Base-by-base conservation (phyloP, 805 yeast species). In the Candida boleticola region DNA sequence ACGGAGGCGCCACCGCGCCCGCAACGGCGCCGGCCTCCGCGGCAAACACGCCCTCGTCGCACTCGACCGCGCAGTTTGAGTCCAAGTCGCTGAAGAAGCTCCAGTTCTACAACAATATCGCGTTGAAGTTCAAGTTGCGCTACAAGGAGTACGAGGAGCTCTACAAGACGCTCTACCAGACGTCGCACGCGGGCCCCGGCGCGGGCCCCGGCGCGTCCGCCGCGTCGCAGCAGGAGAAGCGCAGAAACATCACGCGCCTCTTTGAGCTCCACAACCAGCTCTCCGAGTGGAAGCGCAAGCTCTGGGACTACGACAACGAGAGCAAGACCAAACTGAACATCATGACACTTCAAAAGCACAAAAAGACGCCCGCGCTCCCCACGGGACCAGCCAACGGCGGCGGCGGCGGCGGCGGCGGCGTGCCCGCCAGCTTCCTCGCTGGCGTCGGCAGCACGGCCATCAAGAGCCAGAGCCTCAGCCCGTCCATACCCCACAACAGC, bases 241-340 rank as follows among this genome's bases (percentile, higher is more conserved):
- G 48, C 52, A 31, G 60, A 59, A 44, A 60, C 58, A 44, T 74
- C 57, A 52, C 61, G 41, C 64, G 60, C 53, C 58, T 80, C 37
- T 65, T 71, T 52, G 72, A 72, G 39, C 53, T 80, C 59, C 85
- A 80, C 56, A 70, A 69, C 25, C 66, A 68, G 32, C 58, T 81
- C 39, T 68, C 75, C 16, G 68, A 69, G 31, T 78, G 83, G 83
- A 80, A 80, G 56, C 68, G 66, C 44, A 66, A 72, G 49, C 62
- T 80, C 16, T 78, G 83, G 83, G 76, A 72, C 37, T 58, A 51
- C 39, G 66, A 67, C 44, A 55, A 58, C 37, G 68, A 65, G 36
- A 50, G 50, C 36, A 64, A 54, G 47, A 49, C 55, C 47, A 65
- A 64, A 40, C 49, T 57, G 25, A 53, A 59, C 10, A 61, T 68